Base-by-base conservation (phyloP, 805 yeast species). In the Pichia heedii region DNA sequence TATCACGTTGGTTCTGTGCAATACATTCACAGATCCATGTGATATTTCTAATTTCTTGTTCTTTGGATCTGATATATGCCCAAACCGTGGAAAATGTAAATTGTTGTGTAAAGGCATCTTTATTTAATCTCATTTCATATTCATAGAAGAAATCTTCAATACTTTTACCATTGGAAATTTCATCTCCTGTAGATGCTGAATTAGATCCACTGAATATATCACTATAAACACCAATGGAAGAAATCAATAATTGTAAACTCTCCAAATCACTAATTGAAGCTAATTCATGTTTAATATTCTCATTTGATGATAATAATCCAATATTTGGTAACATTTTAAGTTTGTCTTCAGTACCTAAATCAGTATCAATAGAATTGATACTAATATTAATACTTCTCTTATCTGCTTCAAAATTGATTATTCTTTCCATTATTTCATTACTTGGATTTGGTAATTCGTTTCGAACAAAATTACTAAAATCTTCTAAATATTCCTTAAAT, bases 1-100 rank as follows among this genome's bases (percentile, higher is more conserved):
- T 78, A 60, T 86, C 94, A 69, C 88, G 86, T 72, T 93, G 99
- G 62, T 88, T 89, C 65, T 94, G 98, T 27, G 97, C 96, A 68
- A 93, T 93, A 71, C 99, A 93, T 69, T 93, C 99, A 40, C 97
- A 96, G 45, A 93, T 90, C 99, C 99, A 93, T n/a, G 97, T 87
- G 52, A 93, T 83, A 63, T 93, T 93, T 66, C 98, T 77, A 47
- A 94, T 79, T 65, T 93, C 99, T 67, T 94, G 98, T 66, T 93
- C 98, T 58, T 84, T 84, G 16, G 96, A 82, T 65, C 87, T 84
- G 60, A 94, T 76, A 95, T 96, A 93, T 7, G 96, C 96, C 93
- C 96, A 93, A 44, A 93, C 72, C 2, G 96, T 83, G 33, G 88
- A 76, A 54, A 84, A 76, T 16, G 96, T 79, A 65, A 93, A 93